Percentiles rank a stretch among this genome's conserved stretches.
These are phyloP conservation scores for Podospora pseudocomata DNA, from an alignment of 495 filamentous ascomycete species.

Conservation along the genomic window DNA sequence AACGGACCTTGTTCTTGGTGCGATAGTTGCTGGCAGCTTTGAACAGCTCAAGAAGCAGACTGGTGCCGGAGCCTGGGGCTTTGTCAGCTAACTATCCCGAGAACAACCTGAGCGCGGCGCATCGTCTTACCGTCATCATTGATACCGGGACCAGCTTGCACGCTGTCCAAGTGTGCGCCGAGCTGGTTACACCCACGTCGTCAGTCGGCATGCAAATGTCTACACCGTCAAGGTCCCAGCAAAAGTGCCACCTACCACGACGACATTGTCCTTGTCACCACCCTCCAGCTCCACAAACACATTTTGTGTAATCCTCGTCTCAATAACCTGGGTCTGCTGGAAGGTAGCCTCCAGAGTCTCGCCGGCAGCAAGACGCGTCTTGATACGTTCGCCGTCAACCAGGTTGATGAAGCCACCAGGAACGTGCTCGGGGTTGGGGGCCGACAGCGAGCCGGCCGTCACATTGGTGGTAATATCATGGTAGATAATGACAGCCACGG, in stretches of 20 bases:
- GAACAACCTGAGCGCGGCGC: background rate
- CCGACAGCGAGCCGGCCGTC: slow-evolving; percentile 35
- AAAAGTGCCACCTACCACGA: slow-evolving; percentile 18
- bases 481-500: slow-evolving; percentile 41
- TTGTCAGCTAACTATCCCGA: slow-evolving; percentile 17
- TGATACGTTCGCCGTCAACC: slow-evolving; percentile 33
- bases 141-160: slow-evolving; percentile 43
- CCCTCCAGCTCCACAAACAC: slow-evolving; percentile 40
- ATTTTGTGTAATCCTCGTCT: slow-evolving; percentile 38
- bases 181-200: slow-evolving; percentile 15
- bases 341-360: slow-evolving; percentile 34
- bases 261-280: slow-evolving; percentile 34
- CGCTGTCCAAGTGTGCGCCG: slow-evolving; percentile 45
- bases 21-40: slow-evolving; percentile 29
- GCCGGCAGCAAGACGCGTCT: slow-evolving; percentile 27
- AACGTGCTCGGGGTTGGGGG: slow-evolving; percentile 32
- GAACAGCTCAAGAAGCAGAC: slow-evolving; percentile 40
- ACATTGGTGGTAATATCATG: slow-evolving; percentile 24
- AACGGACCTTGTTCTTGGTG: slow-evolving; percentile 40
- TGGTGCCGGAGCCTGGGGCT: slow-evolving; percentile 36
- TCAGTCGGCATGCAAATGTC: background rate
- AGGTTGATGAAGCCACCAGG: slow-evolving; percentile 39
- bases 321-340: slow-evolving; percentile 38
- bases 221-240: background rate
- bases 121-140: slow-evolving; percentile 21